Conservation (phyloP, 768 basidiomycete species). For the Agaricus subrufescens region DNA sequence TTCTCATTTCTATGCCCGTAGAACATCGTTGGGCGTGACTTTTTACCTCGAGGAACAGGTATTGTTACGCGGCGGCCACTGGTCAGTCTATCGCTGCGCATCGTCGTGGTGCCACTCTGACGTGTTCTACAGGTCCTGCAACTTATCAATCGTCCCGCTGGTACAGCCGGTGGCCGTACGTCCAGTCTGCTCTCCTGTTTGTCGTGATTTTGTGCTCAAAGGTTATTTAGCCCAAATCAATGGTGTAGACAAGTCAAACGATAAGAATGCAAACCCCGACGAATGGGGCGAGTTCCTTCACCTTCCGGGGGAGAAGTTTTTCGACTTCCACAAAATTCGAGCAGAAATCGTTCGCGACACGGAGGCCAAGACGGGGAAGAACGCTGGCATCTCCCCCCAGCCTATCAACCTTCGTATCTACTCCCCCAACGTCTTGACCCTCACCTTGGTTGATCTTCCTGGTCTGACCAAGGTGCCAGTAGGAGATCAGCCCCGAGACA, state of each 20-base stretch:
- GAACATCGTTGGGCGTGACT: slow-evolving; percentile 98
- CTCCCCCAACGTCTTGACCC: slow-evolving; percentile 94
- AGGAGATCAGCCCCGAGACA: slow-evolving; percentile 94
- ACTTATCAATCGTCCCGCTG: slow-evolving; percentile 82
- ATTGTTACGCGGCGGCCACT: slow-evolving; percentile 97
- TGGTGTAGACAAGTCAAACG: slow-evolving; percentile 46
- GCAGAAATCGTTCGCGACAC: slow-evolving; percentile 96
- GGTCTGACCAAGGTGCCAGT: slow-evolving; percentile 95
- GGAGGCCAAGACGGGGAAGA: slow-evolving; percentile 97
- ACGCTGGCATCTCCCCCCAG: slow-evolving; percentile 94
- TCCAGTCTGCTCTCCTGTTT: background rate
- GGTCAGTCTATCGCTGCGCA: slow-evolving; percentile 40
- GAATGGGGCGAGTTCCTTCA: slow-evolving; percentile 99
- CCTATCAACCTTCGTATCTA: slow-evolving; percentile 98
- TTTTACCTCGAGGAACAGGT: slow-evolving; percentile 97
- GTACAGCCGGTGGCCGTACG: slow-evolving; percentile 23
- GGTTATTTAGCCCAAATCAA: slow-evolving; percentile 32
- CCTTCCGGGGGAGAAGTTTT: slow-evolving; percentile 95
- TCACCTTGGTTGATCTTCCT: slow-evolving; percentile 96
- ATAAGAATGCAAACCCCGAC: slow-evolving; percentile 81
- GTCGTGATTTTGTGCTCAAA: background rate
- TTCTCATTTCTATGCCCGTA: slow-evolving; percentile 24
- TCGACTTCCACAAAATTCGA: slow-evolving; percentile 95
- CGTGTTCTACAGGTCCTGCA: slow-evolving; percentile 65
- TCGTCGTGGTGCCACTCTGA: slow-evolving; percentile 1